phyloP scores from a whole-genome alignment of 192 early-diverging fungal genomes.

The Coemansia sp. region DNA sequence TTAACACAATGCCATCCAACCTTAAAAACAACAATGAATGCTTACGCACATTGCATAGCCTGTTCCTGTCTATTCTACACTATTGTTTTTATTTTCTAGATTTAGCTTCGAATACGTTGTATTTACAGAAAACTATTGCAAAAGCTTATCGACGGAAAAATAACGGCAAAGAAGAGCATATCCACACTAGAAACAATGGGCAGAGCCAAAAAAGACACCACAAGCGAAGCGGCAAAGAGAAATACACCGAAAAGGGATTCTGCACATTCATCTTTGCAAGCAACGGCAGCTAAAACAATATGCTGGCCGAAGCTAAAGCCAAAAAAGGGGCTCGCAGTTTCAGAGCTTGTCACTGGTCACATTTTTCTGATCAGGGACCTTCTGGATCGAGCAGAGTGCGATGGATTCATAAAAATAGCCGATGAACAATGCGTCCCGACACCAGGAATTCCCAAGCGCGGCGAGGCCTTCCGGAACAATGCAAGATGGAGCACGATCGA shows the following conservation, averaged over 20 bases:
- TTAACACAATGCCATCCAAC: too few relatives aligned
- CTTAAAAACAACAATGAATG: too few relatives aligned
- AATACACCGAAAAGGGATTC: neutral
- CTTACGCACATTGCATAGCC: too few relatives aligned
- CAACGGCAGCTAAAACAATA: neutral
- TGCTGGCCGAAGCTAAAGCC: constrained; percentile 37
- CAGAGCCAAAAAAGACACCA: constrained; percentile 1
- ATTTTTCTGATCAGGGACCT: constrained; percentile 32
- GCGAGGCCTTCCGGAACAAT: constrained; percentile 64
- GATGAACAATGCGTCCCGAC: constrained; percentile 33
- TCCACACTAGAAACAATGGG: neutral
- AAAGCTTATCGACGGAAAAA: neutral
- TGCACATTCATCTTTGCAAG: neutral
- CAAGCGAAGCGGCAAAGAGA: neutral
- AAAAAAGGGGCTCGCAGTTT: constrained; percentile 26
- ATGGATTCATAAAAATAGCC: constrained; percentile 45
- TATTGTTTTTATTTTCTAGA: too few relatives aligned
- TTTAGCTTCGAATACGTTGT: neutral
- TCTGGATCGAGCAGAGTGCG: constrained; percentile 35
- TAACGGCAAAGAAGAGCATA: neutral
- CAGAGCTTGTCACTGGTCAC: constrained; percentile 41
- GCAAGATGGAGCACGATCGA: constrained; percentile 56
- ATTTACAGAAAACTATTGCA: neutral
- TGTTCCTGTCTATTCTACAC: too few relatives aligned
- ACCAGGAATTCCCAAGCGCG: constrained; percentile 50